phyloP scores from a whole-genome alignment of 768 basidiomycete genomes.

The Macrolepiota dolichaula region DNA sequence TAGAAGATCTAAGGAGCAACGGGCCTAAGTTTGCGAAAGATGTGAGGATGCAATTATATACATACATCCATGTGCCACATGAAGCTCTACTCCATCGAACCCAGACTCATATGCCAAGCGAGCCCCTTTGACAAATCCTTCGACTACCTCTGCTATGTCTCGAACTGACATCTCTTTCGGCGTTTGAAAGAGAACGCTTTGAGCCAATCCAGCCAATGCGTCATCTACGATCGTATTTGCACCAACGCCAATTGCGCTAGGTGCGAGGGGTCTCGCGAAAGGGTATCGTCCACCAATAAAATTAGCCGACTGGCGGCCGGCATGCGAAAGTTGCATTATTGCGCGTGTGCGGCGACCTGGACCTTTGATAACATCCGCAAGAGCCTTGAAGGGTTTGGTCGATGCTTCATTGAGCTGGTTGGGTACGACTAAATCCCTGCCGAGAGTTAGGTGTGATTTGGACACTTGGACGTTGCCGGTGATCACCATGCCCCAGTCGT shows the following conservation, averaged over 20 bases:
- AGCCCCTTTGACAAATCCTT: constrained; percentile 67
- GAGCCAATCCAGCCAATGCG: constrained; percentile 34
- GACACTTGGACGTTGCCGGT: constrained; percentile 84
- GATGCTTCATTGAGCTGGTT: constrained; percentile 34
- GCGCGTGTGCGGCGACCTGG: constrained; percentile 37
- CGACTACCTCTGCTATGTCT: constrained; percentile 62
- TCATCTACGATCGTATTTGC: constrained; percentile 16
- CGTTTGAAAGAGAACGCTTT: constrained; percentile 55
- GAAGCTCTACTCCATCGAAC: constrained; percentile 86
- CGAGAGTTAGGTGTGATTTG: constrained; percentile 59
- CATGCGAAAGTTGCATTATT: constrained; percentile 82
- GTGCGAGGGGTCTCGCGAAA: constrained; percentile 62
- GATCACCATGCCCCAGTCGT: constrained; percentile 84
- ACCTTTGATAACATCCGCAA: constrained; percentile 52
- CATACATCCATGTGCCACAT: constrained; percentile 85
- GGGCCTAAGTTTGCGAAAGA: neutral
- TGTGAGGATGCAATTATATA: constrained; percentile 14
- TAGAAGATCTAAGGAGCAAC: constrained; percentile 55
- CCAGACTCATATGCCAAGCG: constrained; percentile 59
- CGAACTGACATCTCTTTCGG: constrained; percentile 54
- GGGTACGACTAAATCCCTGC: constrained; percentile 69
- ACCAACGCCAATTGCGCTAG: constrained; percentile 59
- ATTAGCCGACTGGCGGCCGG: constrained; percentile 79
- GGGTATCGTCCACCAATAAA: constrained; percentile 64
- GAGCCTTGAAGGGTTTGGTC: constrained; percentile 44